A percentile compares a stretch with the other conserved stretches of the same genome.
Evolutionary conservation across 768 basidiomycete species (phyloP).

Genomic region (Saitozyma sp.): DNA sequence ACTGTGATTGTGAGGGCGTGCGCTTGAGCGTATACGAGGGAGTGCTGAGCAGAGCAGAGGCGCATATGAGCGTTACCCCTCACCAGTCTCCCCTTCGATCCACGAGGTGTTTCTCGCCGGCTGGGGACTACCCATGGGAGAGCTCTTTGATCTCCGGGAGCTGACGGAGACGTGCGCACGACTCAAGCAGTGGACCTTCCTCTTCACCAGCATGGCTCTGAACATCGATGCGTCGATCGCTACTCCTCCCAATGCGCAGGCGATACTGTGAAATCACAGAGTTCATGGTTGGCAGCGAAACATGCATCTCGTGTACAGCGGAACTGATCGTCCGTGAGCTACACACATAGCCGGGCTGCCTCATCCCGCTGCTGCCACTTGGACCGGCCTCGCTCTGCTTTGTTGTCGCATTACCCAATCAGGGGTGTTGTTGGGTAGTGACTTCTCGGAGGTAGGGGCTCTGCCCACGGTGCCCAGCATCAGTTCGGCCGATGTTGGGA

Average conservation of each 20-base stretch:
- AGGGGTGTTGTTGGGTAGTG: no score
- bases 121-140: constrained; percentile 36
- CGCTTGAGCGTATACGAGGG: neutral
- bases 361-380: no score
- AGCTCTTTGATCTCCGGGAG: constrained; percentile 29
- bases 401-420: no score
- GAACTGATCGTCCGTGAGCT: no score
- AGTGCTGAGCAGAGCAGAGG: constrained; percentile 6
- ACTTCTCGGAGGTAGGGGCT: no score
- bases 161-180: constrained; percentile 17
- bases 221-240: constrained; percentile 31
- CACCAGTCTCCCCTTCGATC: constrained; percentile 10
- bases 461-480: no score
- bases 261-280: constrained; percentile 17
- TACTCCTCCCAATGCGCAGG: constrained; percentile 35
- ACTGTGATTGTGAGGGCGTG: no score
- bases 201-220: constrained; percentile 31
- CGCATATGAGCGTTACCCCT: constrained; percentile 26
- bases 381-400: no score
- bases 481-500: no score
- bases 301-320: no score
- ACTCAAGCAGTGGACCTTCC: constrained; percentile 30
- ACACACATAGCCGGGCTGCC: no score
- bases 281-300: no score
- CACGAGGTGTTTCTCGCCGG: constrained; percentile 34